Evolutionary conservation across 495 filamentous ascomycete genomes (phyloP), one percentile per base, ranked within the genome.

Genomic region (Staphylotrichum tortipilum): DNA sequence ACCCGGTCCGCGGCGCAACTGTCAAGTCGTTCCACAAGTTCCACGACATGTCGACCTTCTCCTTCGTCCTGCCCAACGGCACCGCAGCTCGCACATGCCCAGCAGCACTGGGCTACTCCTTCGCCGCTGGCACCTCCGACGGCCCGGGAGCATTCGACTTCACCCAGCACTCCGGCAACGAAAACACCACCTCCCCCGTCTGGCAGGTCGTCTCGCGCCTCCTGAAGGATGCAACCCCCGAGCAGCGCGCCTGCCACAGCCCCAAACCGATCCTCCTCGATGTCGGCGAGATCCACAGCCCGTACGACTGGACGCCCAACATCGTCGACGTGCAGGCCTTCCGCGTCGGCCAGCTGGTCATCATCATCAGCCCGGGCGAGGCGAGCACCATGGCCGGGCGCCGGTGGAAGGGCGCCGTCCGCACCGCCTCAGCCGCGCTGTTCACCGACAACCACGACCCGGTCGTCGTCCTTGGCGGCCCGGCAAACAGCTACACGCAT

Each of bases 81-180:
- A 83, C 81, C 9, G 73, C 66, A 18, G 78, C 83, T 14, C 73
- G 62, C 18, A 95, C 91, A 9, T 96, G 92, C 57, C 82, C 89
- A 9, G 92, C 92, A n/a, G 92, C 90, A 0, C 65, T 98, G 31
- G 92, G 92, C 18, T 94, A 90, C 53, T 89, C 85, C 3, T 98
- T 98, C 66, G 92, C 92, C 12, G 92, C 86, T 9, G 92, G 92
- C 7, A 98, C 92, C 1, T 89, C 88, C 2, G 92, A 98, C 62
- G 88, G 92, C 8, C 91, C 91, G 0, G 92, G 92, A 1, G 82
- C 79, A 3, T 95, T 95, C 60, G 91, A 98, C 67, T 96, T 96
- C 61, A 94, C 84, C 18, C 92, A 98, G 61, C 89, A 90, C 56
- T 72, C 80, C 44, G 83, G 80, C 10, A 79, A 81, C 49, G 70